Percentiles rank a stretch among this genome's conserved stretches.
Evolutionary conservation across 352 stramenopile genomes (phyloP).

Genomic region (Pythium folliculosum): DNA sequence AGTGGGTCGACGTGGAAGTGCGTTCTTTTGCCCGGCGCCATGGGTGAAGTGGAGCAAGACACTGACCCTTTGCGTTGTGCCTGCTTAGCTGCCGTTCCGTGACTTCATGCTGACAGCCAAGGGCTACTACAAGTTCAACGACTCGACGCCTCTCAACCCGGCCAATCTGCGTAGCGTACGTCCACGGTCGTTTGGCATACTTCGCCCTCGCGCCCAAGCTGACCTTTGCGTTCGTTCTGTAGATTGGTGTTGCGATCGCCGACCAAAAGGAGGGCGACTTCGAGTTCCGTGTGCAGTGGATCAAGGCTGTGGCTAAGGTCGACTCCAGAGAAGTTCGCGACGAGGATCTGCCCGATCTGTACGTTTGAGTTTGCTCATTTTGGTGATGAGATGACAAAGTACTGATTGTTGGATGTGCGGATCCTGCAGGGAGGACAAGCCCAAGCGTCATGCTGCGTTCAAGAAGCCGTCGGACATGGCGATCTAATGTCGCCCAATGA

Average conservation of each 20-base stretch:
- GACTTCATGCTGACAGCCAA: constrained; percentile 84
- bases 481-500: constrained; percentile 36
- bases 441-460: constrained; percentile 41
- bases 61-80: background rate
- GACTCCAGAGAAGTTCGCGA: constrained; percentile 39
- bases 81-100: constrained; percentile 61
- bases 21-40: background rate
- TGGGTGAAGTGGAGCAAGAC: background rate
- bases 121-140: constrained; percentile 81
- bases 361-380: background rate
- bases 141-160: constrained; percentile 72
- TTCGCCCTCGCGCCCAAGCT: too few relatives aligned
- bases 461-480: constrained; percentile 63
- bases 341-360: constrained; percentile 24
- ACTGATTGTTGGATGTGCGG: background rate
- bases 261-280: constrained; percentile 88
- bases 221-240: background rate
- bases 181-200: background rate
- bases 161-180: constrained; percentile 75
- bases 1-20: constrained; percentile 86
- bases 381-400: background rate
- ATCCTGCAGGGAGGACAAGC: constrained; percentile 34
- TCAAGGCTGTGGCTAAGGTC: constrained; percentile 80
- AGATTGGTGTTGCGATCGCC: constrained; percentile 85
- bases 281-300: constrained; percentile 83